Evolutionary conservation across 2,329 filamentous ascomycete species (phyloP).

Genomic region (Cladosporium oxysporum): DNA sequence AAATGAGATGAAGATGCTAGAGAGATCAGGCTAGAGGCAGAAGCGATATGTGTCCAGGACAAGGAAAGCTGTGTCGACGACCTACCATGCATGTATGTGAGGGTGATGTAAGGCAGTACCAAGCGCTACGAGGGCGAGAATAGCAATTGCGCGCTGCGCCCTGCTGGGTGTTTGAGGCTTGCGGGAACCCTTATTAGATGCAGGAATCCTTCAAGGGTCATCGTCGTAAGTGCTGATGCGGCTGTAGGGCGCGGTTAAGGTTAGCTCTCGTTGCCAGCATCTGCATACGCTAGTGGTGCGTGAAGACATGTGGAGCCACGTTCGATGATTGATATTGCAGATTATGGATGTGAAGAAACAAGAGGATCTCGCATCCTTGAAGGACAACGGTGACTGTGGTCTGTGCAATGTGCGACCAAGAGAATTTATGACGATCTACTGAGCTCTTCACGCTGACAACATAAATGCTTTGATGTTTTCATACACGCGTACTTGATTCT

Average conservation of each 20-base stretch:
- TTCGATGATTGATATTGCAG: neutral
- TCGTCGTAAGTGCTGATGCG: conserved; percentile 10
- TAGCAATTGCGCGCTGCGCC: conserved; percentile 12
- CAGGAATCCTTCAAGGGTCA: conserved; percentile 5
- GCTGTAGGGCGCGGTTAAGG: conserved; percentile 2
- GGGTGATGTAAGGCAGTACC: neutral
- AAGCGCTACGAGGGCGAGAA: neutral
- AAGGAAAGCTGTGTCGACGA: neutral
- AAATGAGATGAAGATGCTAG: neutral
- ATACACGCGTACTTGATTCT: neutral
- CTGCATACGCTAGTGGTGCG: neutral
- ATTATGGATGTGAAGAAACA: neutral
- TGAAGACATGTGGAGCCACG: neutral
- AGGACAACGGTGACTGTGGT: neutral
- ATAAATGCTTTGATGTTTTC: neutral
- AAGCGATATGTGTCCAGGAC: too few relatives aligned
- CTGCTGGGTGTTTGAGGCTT: conserved; percentile 12
- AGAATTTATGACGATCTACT: neutral
- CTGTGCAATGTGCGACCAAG: neutral
- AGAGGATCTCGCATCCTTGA: neutral
- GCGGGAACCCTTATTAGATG: neutral
- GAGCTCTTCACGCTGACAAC: neutral
- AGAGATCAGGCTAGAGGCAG: neutral
- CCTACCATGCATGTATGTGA: conserved; percentile 4
- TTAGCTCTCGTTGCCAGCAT: neutral